Conservation (phyloP, 257 asterid genomes). For the Solanum bulbocastanum region DNA sequence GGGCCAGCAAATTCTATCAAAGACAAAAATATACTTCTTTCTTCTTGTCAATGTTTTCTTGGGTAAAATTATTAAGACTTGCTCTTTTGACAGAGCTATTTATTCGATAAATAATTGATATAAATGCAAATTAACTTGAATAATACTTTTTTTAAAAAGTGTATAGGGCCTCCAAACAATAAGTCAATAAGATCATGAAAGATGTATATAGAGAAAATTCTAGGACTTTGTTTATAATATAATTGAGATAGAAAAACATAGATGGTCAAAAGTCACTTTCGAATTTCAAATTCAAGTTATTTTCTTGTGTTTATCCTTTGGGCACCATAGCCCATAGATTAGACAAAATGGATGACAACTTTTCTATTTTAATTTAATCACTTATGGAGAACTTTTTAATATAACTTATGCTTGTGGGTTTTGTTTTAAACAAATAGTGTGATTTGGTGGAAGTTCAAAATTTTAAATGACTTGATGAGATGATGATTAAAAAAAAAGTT, state of each 20-base stretch:
- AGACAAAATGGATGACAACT: neutral
- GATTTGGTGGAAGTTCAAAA: neutral
- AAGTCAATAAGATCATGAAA: neutral
- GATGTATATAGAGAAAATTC: neutral
- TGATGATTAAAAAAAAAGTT: neutral
- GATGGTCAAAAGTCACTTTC: neutral
- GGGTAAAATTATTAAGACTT: neutral
- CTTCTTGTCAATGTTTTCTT: neutral
- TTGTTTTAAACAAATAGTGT: neutral
- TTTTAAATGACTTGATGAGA: neutral
- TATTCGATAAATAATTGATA: neutral
- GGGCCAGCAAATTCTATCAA: neutral
- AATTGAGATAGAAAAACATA: neutral
- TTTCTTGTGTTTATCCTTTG: neutral
- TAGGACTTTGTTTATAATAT: neutral
- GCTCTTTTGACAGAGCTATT: neutral
- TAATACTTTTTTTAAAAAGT: neutral
- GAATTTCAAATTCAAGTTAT: neutral
- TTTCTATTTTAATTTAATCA: neutral
- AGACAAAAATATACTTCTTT: neutral
- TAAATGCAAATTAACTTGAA: neutral
- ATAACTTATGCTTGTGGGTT: neutral
- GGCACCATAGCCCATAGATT: neutral
- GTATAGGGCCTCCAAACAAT: neutral
- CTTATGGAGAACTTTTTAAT: neutral